Evolutionary conservation across 2,329 filamentous ascomycete species (phyloP), one percentile per base, ranked within the genome.

Genomic region (Cytospora paraplurivora): DNA sequence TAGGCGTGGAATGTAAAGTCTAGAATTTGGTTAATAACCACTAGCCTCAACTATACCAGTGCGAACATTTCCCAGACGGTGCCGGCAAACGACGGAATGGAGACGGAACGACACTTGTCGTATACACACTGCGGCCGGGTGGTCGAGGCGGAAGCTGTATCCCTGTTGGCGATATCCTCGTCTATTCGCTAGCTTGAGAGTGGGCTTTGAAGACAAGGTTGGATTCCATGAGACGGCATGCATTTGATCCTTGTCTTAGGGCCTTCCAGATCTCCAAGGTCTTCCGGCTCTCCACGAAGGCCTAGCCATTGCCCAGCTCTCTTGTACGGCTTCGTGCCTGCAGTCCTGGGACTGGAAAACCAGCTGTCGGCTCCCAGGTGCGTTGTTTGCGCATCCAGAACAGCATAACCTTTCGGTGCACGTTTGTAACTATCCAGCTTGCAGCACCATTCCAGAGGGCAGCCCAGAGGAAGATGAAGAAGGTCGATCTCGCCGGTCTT

Each of bases 1-100:
- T 93, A 93, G 71, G 87, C 88, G 77, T 94, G 90, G 76, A 93
- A 91, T 62, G 86, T 88, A 80, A 91, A 88, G 72, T 87, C 86
- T 73, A 32, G 11, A 41, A 33, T 13, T n/a, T 10, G 8, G 27
- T 66, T 50, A 66, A 51, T 19, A 32, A 34, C 15, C 27, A 58
- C 4, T 6, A 19, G n/a, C 34, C 17, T 27, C 37, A 35, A 35
- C 1, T 53, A 33, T 17, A 3, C 8, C 1, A 6, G 3, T n/a
- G 8, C 15, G 38, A 8, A 7, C 8, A 44, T 44, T 7, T 44
- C 17, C 38, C 17, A 44, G 5, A 1, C 7, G 7, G 5, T n/a
- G 17, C 15, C 5, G 15, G 15, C 5, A n/a, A n/a, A n/a, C 17
- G n/a, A 44, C 3, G 13, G 7, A 7, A 44, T 3, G 7, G 15